phyloP scores from a whole-genome alignment of 1,284 basidiomycete genomes.

The Anthracocystis panici-leucophaei region DNA sequence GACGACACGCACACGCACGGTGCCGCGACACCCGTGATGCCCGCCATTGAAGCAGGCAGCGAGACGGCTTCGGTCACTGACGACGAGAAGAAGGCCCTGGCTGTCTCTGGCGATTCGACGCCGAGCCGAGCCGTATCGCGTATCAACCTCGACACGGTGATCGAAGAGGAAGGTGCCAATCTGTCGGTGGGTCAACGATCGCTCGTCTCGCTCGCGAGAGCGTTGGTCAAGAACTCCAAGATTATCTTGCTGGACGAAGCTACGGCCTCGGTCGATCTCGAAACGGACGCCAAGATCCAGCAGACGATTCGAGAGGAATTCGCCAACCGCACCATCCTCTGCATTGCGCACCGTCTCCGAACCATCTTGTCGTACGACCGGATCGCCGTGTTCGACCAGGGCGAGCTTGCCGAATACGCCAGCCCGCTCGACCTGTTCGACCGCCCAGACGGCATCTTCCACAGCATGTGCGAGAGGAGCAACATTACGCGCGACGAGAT shows the following conservation, averaged over 20 bases:
- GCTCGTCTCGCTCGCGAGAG: conserved; percentile 69
- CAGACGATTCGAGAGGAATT: conserved; percentile 87
- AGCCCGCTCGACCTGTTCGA: conserved; percentile 77
- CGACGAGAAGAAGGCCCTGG: conserved; percentile 36
- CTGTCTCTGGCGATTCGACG: conserved; percentile 25
- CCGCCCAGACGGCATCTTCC: conserved; percentile 75
- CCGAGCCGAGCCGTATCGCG: conserved; percentile 39
- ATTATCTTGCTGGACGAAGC: conserved; percentile 75
- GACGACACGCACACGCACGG: conserved; percentile 52
- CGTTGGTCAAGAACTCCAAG: conserved; percentile 65
- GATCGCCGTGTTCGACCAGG: conserved; percentile 82
- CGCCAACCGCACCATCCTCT: conserved; percentile 80
- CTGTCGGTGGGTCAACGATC: conserved; percentile 69
- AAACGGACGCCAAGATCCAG: conserved; percentile 86
- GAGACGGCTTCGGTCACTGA: conserved; percentile 24
- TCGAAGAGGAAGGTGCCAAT: conserved; percentile 69
- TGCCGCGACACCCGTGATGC: conserved; percentile 31
- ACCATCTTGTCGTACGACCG: conserved; percentile 85
- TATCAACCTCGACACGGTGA: conserved; percentile 65
- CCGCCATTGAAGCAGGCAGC: conserved; percentile 23
- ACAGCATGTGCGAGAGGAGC: conserved; percentile 79
- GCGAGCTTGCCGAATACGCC: conserved; percentile 79
- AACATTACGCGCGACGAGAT: conserved; percentile 75
- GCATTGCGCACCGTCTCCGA: conserved; percentile 79
- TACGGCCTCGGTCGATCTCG: conserved; percentile 81